Base-by-base conservation (phyloP, 208 protist species). In the Tritrichomonas foetus region DNA sequence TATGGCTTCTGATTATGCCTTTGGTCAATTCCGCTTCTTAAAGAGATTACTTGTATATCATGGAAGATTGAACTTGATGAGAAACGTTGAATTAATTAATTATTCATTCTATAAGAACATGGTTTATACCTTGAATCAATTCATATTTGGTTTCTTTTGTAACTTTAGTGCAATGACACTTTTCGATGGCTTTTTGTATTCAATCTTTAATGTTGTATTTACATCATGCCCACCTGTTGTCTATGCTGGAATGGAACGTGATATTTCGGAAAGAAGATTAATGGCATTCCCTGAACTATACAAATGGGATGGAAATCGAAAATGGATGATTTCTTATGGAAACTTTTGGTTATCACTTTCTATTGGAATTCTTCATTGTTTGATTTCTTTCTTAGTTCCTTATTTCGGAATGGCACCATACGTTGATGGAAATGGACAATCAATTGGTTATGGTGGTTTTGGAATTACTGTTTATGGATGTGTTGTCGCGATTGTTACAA, bases 51-150 rank as follows among this genome's bases (percentile, higher is more conserved):
- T 99, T n/a, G 97, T 99, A 74, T 96, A 98, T 47, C 98, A 99
- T 94, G 98, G 98, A 0, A 96, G 97, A 82, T 97, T 97, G 93
- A 97, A 97, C 3, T 98, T 98, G 94, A 93, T 94, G 0, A 96
- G 98, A 69, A 98, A 97, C 0, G 97, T 97, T 2, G 98, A 97
- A 94, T 95, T 98, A 0, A 97, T 98, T 93, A 97, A 98, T 94
- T 99, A 99, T 96, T 98, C 97, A 80, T 99, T 99, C 94, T 99
- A 99, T 94, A 99, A 99, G 95, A 96, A 95, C 92, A 93, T 95
- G n/a, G 82, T 72, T 13, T 94, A 95, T 84, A 89, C 57, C 25
- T 27, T 95, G 0, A 74, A 64, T 14, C 74, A 95, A 82, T 36
- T 95, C 41, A 66, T 53, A 0, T 96, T 95, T 75, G 8, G 25